Percentiles rank a stretch among this genome's conserved stretches.
These are phyloP conservation scores for Neurospora tetrasperma DNA, from an alignment of 495 filamentous ascomycete species.

Conservation along the genomic window DNA sequence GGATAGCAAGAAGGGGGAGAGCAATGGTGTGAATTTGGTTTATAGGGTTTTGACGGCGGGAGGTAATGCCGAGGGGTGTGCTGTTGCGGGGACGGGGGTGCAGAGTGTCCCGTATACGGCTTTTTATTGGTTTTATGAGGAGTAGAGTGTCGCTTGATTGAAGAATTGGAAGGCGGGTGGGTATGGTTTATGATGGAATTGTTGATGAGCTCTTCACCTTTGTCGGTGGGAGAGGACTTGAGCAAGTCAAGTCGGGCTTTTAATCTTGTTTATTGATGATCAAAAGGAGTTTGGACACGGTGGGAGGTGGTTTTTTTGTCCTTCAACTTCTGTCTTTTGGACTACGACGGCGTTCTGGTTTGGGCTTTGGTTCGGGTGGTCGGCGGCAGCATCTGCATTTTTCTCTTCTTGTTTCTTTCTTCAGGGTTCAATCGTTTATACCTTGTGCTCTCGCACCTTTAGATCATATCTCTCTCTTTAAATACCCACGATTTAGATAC, in stretches of 20 bases:
- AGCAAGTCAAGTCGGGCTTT: not conserved
- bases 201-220: no score
- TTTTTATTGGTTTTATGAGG: slow-evolving; percentile 60
- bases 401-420: not conserved
- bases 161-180: no score
- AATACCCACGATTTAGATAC: not conserved
- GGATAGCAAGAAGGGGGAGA: slow-evolving; percentile 31
- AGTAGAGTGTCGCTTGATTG: not conserved
- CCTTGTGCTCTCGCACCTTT: not conserved
- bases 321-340: not conserved
- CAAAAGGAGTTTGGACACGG: not conserved
- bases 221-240: not conserved
- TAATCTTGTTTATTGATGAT: not conserved
- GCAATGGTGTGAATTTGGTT: slow-evolving; percentile 41
- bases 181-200: no score
- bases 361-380: not conserved
- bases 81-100: slow-evolving; percentile 26
- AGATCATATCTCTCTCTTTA: not conserved
- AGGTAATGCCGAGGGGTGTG: slow-evolving; percentile 44
- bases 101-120: slow-evolving; percentile 54
- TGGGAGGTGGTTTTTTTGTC: not conserved
- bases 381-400: not conserved
- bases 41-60: slow-evolving; percentile 61
- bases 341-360: not conserved
- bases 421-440: not conserved